phyloP scores from a whole-genome alignment of 345 rosid genomes.

The Dipteronia dyeriana region DNA sequence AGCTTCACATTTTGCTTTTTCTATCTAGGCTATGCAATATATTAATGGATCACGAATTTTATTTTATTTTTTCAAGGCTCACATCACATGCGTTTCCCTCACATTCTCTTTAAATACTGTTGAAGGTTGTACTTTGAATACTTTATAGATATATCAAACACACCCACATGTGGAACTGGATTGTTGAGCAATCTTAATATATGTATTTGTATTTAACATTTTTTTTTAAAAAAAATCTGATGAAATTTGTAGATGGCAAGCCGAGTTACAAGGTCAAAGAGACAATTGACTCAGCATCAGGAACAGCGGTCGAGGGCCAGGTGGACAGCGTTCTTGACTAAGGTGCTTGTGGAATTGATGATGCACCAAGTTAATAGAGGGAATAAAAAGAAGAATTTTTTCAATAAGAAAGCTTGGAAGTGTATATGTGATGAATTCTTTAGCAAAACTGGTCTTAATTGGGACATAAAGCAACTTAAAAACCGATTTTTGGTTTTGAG shows the following conservation, averaged over 20 bases:
- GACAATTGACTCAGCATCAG: slow-evolving; percentile 26
- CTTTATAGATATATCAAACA: background rate
- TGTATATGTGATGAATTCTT: slow-evolving; percentile 39
- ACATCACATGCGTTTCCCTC: background rate
- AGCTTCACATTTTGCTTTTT: no score
- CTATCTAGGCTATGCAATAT: no score
- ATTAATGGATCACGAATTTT: background rate
- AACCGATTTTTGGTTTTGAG: slow-evolving; percentile 36
- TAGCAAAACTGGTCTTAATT: slow-evolving; percentile 39
- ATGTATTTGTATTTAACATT: background rate
- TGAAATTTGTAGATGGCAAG: slow-evolving; percentile 22
- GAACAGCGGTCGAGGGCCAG: slow-evolving; percentile 41
- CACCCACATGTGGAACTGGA: background rate
- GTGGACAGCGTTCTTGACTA: slow-evolving; percentile 45
- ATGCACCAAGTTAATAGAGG: slow-evolving; percentile 49
- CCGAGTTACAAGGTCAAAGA: slow-evolving; percentile 34
- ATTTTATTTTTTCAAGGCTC: background rate
- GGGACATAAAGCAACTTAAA: slow-evolving; percentile 49
- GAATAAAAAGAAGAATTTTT: slow-evolving; percentile 41
- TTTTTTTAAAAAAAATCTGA: no score
- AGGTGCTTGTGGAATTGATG: slow-evolving; percentile 47
- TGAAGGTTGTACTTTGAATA: background rate
- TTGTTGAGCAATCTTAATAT: background rate
- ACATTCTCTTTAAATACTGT: background rate
- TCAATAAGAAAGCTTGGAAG: slow-evolving; percentile 47